Evolutionary conservation across 163 green algal genomes (phyloP).

Genomic region (Chloromonas sp.): DNA sequence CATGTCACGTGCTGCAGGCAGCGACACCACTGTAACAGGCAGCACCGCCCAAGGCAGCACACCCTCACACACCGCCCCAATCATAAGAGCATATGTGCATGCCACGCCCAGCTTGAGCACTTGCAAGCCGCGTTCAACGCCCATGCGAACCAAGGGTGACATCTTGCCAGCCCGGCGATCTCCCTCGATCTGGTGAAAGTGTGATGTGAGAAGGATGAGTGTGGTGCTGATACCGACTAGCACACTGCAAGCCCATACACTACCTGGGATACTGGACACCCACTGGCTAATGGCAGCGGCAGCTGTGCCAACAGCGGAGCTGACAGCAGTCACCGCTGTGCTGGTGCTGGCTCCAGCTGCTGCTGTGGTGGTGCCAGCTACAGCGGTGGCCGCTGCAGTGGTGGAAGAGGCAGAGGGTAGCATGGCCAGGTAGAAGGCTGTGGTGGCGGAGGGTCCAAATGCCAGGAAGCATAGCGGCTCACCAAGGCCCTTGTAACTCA

Average conservation of each 20-base stretch:
- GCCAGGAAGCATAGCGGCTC: conserved; percentile 94
- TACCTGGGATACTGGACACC: conserved; percentile 22
- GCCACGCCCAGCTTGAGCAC: conserved; percentile 22
- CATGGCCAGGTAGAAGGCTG: conserved; percentile 88
- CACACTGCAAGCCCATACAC: conserved; percentile 42
- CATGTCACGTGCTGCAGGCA: conserved; percentile 33
- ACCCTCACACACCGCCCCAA: conserved; percentile 14
- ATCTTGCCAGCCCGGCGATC: conserved; percentile 77
- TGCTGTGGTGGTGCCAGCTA: conserved; percentile 12
- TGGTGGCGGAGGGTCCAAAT: conserved; percentile 87
- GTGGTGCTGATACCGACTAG: conserved; percentile 88
- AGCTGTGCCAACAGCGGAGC: background rate
- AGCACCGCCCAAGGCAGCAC: conserved; percentile 20
- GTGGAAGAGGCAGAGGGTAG: conserved; percentile 12
- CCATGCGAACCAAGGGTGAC: conserved; percentile 83
- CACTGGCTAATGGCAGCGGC: background rate
- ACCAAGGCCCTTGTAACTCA: conserved; percentile 93
- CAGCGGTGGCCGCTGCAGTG: background rate
- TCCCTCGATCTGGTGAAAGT: conserved; percentile 90
- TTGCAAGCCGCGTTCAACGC: conserved; percentile 30
- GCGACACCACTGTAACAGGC: conserved; percentile 14
- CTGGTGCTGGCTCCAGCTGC: background rate
- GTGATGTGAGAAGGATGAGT: conserved; percentile 89
- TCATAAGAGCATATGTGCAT: conserved; percentile 1
- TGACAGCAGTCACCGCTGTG: background rate